These are phyloP conservation scores for Evansstolkia leycettana DNA, from an alignment of 495 filamentous ascomycete genomes.

Conservation along the genomic window DNA sequence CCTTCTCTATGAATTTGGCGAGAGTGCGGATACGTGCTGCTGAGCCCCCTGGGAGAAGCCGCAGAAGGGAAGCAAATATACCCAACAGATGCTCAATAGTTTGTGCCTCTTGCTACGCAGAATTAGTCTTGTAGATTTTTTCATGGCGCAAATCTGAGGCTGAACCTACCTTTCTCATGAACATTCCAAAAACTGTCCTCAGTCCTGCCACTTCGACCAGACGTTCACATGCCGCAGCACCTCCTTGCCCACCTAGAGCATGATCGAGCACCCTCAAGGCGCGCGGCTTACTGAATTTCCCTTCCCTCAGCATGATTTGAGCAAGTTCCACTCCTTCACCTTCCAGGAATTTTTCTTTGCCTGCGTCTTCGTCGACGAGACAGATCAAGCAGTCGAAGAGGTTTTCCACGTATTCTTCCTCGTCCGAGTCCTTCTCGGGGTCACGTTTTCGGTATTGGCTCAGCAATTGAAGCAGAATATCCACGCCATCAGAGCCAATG, in stretches of 20 bases:
- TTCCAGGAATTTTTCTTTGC: slow-evolving; percentile 75
- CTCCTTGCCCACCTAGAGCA: slow-evolving; percentile 48
- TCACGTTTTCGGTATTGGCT: slow-evolving; percentile 84
- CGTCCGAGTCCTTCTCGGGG: slow-evolving; percentile 72
- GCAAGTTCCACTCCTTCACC: slow-evolving; percentile 87
- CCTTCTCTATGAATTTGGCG: slow-evolving; percentile 91
- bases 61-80: slow-evolving; percentile 76
- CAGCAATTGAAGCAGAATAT: slow-evolving; percentile 70
- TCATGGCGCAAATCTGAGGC: not conserved
- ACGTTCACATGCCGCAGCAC: slow-evolving; percentile 50
- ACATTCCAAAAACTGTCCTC: slow-evolving; percentile 72
- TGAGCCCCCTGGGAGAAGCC: slow-evolving; percentile 66
- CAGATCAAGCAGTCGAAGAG: slow-evolving; percentile 76
- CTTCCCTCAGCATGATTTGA: slow-evolving; percentile 76
- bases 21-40: slow-evolving; percentile 69
- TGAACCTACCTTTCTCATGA: slow-evolving; percentile 67
- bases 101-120: slow-evolving; percentile 43
- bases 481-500: slow-evolving; percentile 57
- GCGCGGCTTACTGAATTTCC: slow-evolving; percentile 66
- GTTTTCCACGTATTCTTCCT: slow-evolving; percentile 92
- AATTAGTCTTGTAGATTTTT: slow-evolving; percentile 9
- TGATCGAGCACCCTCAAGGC: slow-evolving; percentile 78
- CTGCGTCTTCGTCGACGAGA: slow-evolving; percentile 59
- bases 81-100: slow-evolving; percentile 77
- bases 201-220: slow-evolving; percentile 78